Evolutionary conservation across 352 stramenopile genomes (phyloP).

Genomic region (Globisporangium nodosum): DNA sequence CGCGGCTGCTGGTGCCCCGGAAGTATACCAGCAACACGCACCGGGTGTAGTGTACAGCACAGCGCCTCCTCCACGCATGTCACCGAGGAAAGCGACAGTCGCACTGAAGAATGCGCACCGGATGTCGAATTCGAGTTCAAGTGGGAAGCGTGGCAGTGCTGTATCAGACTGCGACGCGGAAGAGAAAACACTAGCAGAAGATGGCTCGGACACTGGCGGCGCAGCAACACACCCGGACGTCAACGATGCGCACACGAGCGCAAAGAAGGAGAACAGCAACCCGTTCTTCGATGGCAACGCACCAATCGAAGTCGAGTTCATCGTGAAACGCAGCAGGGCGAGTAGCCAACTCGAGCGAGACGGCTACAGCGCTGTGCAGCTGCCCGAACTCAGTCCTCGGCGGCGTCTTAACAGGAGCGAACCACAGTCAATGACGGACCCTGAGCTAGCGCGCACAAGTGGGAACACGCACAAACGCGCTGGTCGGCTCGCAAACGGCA

Average conservation of each 20-base stretch:
- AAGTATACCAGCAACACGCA: slow-evolving; percentile 3
- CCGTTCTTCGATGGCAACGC: slow-evolving; percentile 4
- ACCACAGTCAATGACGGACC: no score
- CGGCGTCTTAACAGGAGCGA: background rate
- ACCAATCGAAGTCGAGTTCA: slow-evolving; percentile 16
- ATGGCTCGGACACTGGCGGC: background rate
- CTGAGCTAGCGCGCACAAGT: background rate
- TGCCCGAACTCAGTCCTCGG: slow-evolving; percentile 10
- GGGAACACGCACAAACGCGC: background rate
- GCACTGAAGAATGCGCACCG: slow-evolving; percentile 21
- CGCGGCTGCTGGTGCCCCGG: background rate
- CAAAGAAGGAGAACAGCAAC: background rate
- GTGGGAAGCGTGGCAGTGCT: background rate
- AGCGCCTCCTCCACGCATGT: slow-evolving; percentile 7
- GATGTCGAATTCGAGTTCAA: slow-evolving; percentile 4
- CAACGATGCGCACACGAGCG: background rate
- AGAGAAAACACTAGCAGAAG: background rate
- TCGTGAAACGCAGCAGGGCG: slow-evolving; percentile 1
- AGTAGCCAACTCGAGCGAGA: background rate
- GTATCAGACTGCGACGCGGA: background rate
- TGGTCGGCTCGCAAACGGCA: no score
- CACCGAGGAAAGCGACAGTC: slow-evolving; percentile 32
- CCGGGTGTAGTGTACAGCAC: slow-evolving; percentile 26
- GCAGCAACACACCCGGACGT: background rate
- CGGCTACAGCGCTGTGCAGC: background rate